Evolutionary conservation across 257 asterid genomes (phyloP).

Genomic region (Coffea canephora): DNA sequence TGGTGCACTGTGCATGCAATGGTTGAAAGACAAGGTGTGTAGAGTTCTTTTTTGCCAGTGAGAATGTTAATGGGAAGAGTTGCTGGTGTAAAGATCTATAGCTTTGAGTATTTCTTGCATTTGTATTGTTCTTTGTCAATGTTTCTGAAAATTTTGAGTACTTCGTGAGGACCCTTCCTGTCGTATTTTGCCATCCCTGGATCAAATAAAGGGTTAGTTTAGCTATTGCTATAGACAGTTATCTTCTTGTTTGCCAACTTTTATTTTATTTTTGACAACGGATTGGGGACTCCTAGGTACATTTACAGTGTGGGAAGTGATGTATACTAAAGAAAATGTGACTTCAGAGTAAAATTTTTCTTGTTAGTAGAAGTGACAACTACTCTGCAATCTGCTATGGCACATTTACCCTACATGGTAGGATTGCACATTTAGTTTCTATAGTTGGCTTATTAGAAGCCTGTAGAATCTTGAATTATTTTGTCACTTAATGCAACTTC

Average conservation of each 20-base stretch:
- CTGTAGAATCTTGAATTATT: background rate
- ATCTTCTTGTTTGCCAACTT: too few relatives aligned
- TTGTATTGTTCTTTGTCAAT: background rate
- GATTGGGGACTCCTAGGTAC: too few relatives aligned
- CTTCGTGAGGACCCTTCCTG: background rate
- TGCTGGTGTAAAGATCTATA: background rate
- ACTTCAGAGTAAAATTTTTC: too few relatives aligned
- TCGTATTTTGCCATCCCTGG: background rate
- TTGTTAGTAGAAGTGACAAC: too few relatives aligned
- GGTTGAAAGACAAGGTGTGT: conserved; percentile 81
- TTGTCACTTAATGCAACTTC: background rate
- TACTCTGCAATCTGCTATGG: background rate
- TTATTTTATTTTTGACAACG: too few relatives aligned
- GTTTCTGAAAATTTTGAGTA: background rate
- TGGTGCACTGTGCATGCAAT: conserved; percentile 89
- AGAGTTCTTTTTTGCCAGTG: background rate
- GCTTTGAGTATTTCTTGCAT: background rate
- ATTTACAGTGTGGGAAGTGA: too few relatives aligned
- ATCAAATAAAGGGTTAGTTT: background rate
- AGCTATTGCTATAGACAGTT: background rate
- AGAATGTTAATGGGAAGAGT: background rate
- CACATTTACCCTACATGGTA: background rate
- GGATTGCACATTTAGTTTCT: background rate
- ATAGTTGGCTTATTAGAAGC: conserved; percentile 1
- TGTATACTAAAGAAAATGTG: too few relatives aligned